Evolutionary conservation across 495 filamentous ascomycete species (phyloP), one percentile per base, ranked within the genome.

Genomic region (Jackrogersella multiformis): DNA sequence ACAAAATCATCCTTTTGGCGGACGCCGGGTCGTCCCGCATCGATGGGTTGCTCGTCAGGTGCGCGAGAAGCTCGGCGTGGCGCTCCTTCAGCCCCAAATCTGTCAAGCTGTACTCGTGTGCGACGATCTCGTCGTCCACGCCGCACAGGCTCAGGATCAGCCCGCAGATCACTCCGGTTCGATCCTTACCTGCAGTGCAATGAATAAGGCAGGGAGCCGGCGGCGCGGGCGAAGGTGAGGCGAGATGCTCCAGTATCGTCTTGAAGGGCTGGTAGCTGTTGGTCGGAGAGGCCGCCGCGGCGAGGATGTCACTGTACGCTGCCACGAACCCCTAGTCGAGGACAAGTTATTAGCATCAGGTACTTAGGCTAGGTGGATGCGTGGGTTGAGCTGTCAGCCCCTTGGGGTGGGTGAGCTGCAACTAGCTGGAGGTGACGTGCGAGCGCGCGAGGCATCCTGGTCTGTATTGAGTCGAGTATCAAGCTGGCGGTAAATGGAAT

Each of bases 161-260:
- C 20, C 86, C 88, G 57, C 81, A 80, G 39, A 90, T 71, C 1
- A 90, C 78, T 9, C 89, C 89, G 1, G 89, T 91, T 39, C 88
- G 78, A 73, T 88, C 86, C 69, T 89, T 89, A 0, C 86, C 86
- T 13, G 83, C 85, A 12, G 84, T 85, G 71, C 89, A 92, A 76
- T 59, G 71, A 45, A 59, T 67, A 32, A 66, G 76, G 61, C 58
- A 66, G 41, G 76, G 65, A 61, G 73, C 26, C 34, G 57, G 64
- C 57, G 70, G 56, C n/a, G 73, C 48, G 5, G 77, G 64, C 12
- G 66, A 64, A 5, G 52, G 36, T 9, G 64, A 51, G 28, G 79
- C 73, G 0, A 85, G 66, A 28, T 84, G 76, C 13, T 75, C 71
- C 35, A 81, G 56, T 35, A 84, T 78, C n/a, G 77, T 79, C 39